phyloP scores from a whole-genome alignment of 352 stramenopile genomes.

The Phytopythium helicoides region DNA sequence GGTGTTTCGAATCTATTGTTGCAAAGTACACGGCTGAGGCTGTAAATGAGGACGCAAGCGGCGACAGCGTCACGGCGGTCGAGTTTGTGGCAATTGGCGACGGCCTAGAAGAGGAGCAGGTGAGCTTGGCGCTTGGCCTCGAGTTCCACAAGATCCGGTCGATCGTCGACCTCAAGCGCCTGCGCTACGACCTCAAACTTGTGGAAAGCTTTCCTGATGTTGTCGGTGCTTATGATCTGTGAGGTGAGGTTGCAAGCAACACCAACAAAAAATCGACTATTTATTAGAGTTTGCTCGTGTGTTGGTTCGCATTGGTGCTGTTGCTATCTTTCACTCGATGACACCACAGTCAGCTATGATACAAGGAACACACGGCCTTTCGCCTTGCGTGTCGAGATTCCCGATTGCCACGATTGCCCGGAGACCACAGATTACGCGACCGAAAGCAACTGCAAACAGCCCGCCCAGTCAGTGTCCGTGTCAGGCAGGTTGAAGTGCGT shows the following conservation, averaged over 20 bases:
- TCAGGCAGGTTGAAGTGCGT: too few relatives aligned
- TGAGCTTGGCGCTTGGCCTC: conserved; percentile 62
- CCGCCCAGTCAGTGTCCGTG: neutral
- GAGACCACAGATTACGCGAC: conserved; percentile 63
- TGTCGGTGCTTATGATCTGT: neutral
- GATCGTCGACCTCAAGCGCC: conserved; percentile 54
- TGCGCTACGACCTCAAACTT: conserved; percentile 62
- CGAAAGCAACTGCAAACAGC: conserved; percentile 59
- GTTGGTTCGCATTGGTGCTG: neutral
- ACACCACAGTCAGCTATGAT: conserved; percentile 66
- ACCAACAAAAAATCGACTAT: neutral
- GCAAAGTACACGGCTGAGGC: conserved; percentile 34
- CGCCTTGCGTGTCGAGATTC: conserved; percentile 43
- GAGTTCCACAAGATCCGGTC: conserved; percentile 74
- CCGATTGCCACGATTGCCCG: conserved; percentile 54
- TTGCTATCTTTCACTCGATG: conserved; percentile 25
- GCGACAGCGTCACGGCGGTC: conserved; percentile 21
- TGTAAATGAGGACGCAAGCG: neutral
- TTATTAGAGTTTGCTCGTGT: conserved; percentile 8
- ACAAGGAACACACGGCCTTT: conserved; percentile 59
- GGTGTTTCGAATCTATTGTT: conserved; percentile 77
- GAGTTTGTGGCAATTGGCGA: conserved; percentile 81
- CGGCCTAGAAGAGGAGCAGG: conserved; percentile 74
- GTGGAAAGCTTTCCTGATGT: conserved; percentile 9
- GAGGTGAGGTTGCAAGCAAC: too few relatives aligned